Percentiles rank a stretch among this genome's conserved stretches.
These are phyloP conservation scores for Nemania abortiva DNA, from an alignment of 2,329 filamentous ascomycete species.

Conservation along the genomic window DNA sequence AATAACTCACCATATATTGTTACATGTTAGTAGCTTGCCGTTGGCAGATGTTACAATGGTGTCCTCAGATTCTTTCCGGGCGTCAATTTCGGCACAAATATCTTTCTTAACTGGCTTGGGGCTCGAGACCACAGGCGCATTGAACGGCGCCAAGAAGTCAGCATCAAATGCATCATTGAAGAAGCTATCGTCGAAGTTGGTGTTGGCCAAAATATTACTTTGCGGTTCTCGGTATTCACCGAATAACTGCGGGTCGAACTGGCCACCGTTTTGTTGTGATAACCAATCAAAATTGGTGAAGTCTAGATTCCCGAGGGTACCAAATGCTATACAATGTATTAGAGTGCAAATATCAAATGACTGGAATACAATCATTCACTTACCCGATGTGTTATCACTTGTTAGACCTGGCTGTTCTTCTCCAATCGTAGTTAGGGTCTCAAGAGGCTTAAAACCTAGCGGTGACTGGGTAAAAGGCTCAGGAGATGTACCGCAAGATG, in stretches of 20 bases:
- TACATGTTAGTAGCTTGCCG: slow-evolving; percentile 80
- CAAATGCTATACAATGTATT: slow-evolving; percentile 49
- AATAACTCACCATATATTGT: slow-evolving; percentile 86
- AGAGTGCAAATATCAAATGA: slow-evolving; percentile 19
- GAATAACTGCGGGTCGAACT: slow-evolving; percentile 92
- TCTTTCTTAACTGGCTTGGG: slow-evolving; percentile 65
- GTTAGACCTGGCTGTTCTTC: slow-evolving; percentile 67
- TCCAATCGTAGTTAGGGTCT: slow-evolving; percentile 73
- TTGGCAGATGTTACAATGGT: slow-evolving; percentile 72
- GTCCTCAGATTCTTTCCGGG: slow-evolving; percentile 75
- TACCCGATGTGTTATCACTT: slow-evolving; percentile 60
- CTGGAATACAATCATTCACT: slow-evolving; percentile 49
- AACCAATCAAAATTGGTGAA: slow-evolving; percentile 77
- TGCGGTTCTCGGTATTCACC: slow-evolving; percentile 93
- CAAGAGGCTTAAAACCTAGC: slow-evolving; percentile 71
- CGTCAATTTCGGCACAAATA: slow-evolving; percentile 82
- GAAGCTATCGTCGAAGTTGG: slow-evolving; percentile 76
- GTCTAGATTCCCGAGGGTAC: slow-evolving; percentile 58
- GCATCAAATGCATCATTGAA: slow-evolving; percentile 83
- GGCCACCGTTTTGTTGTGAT: slow-evolving; percentile 82
- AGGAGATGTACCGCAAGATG: slow-evolving; percentile 81
- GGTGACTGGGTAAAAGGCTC: slow-evolving; percentile 81
- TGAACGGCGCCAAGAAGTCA: slow-evolving; percentile 86
- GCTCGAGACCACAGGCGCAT: slow-evolving; percentile 64
- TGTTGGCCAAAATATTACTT: slow-evolving; percentile 77